phyloP scores from a whole-genome alignment of 106 monocot species.

The Dactylorhiza incarnata region DNA sequence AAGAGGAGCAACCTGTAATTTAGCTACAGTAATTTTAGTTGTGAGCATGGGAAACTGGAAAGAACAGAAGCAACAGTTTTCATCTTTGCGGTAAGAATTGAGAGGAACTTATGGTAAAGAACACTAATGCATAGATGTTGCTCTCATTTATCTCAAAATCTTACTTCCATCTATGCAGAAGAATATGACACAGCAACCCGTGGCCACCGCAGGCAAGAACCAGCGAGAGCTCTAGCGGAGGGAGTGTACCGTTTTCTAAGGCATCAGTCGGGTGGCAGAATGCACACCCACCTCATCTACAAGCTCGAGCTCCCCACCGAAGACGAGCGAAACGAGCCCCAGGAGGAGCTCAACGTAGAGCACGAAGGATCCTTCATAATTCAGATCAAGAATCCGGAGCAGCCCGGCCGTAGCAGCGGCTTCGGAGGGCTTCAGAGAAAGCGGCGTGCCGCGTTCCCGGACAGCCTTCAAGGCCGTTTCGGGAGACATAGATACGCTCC shows the following conservation, averaged over 20 bases:
- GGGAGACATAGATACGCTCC: conserved; percentile 28
- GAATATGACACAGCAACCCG: conserved; percentile 69
- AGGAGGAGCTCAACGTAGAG: conserved; percentile 65
- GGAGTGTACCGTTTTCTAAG: conserved; percentile 67
- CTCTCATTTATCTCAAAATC: neutral
- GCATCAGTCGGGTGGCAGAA: conserved; percentile 27
- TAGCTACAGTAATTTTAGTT: too few species aligned
- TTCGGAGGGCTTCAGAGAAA: conserved; percentile 55
- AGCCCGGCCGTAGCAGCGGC: conserved; percentile 10
- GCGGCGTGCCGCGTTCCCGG: conserved; percentile 59
- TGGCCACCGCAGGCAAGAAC: conserved; percentile 31
- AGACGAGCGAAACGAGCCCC: conserved; percentile 19
- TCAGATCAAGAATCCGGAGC: conserved; percentile 74
- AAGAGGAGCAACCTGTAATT: too few species aligned
- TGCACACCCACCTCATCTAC: conserved; percentile 76
- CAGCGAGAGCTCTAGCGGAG: conserved; percentile 58
- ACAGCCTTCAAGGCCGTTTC: conserved; percentile 43
- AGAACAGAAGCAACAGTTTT: too few species aligned
- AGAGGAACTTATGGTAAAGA: too few species aligned
- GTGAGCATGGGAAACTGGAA: too few species aligned
- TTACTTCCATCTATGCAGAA: conserved; percentile 21
- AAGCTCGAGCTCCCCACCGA: conserved; percentile 43
- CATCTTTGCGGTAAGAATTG: too few species aligned
- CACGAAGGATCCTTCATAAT: conserved; percentile 65
- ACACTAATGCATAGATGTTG: too few species aligned